Percentiles rank a stretch among this genome's conserved stretches.
phyloP scores from a whole-genome alignment of 768 basidiomycete genomes.

The Lactifluus pinguis region DNA sequence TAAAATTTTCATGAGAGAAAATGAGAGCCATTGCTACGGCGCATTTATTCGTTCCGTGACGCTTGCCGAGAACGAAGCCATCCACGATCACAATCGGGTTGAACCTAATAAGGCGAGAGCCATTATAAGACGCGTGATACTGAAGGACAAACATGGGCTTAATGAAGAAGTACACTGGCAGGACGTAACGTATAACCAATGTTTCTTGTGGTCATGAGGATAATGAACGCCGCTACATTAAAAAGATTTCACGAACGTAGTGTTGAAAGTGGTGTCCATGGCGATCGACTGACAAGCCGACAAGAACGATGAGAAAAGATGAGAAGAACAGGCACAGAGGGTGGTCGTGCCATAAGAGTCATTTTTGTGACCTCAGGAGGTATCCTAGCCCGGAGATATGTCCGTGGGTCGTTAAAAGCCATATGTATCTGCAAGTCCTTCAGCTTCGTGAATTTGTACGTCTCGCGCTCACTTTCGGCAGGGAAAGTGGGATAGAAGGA shows the following conservation, averaged over 20 bases:
- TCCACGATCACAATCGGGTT: not conserved
- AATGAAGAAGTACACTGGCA: not conserved
- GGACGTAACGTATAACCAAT: not conserved
- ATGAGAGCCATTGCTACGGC: not conserved
- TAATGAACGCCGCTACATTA: not conserved
- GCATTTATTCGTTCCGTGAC: not conserved
- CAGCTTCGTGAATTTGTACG: conserved; percentile 16
- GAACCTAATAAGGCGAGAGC: not conserved
- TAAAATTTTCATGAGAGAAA: not conserved
- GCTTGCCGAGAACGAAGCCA: not conserved
- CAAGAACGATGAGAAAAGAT: not conserved
- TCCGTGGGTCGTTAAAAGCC: not conserved
- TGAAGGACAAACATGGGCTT: not conserved
- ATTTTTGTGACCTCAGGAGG: conserved; percentile 3
- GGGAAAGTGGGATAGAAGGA: conserved; percentile 22
- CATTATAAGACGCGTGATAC: not conserved
- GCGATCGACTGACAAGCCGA: conserved; percentile 21
- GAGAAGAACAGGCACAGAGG: conserved; percentile 12
- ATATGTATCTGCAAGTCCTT: not conserved
- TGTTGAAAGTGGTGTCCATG: conserved; percentile 23
- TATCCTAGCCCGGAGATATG: not conserved
- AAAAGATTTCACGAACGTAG: conserved; percentile 9
- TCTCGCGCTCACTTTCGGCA: conserved; percentile 21
- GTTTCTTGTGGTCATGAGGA: not conserved
- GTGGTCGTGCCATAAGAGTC: conserved; percentile 19